These are phyloP conservation scores for Durusdinium trenchii DNA, from an alignment of 73 alveolate species.

Conservation along the genomic window DNA sequence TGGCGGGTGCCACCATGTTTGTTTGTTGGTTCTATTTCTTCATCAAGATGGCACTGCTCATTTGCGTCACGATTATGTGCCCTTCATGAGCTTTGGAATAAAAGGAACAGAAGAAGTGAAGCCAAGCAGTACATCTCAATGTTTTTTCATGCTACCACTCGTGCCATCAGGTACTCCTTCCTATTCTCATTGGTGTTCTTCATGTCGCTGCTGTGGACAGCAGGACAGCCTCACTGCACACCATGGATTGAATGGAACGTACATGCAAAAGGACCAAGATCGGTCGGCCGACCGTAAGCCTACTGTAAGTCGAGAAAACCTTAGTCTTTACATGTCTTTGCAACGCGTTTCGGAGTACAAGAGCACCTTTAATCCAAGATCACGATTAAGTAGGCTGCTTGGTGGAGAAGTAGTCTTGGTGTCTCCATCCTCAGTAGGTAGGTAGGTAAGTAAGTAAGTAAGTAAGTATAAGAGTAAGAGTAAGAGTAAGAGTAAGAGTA, in stretches of 20 bases:
- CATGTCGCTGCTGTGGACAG: conserved; percentile 88
- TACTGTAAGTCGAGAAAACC: background rate
- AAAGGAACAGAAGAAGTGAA: background rate
- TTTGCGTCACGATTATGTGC: conserved; percentile 95
- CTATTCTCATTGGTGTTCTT: conserved; percentile 96
- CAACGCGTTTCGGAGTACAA: no score
- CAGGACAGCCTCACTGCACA: conserved; percentile 32
- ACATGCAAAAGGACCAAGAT: background rate
- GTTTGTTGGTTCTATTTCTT: conserved; percentile 67
- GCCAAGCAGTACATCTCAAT: background rate
- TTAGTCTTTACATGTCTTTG: background rate
- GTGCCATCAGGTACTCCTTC: conserved; percentile 74
- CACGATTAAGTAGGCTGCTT: no score
- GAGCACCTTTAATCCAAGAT: no score
- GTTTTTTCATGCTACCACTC: background rate
- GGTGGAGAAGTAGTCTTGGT: no score
- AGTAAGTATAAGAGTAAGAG: no score
- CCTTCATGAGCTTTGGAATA: background rate
- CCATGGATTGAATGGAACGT: background rate
- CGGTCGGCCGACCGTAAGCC: background rate
- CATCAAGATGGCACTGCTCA: conserved; percentile 96
- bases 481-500: no score
- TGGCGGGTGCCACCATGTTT: conserved; percentile 95
- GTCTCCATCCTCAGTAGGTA: no score
- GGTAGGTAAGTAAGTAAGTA: no score